These are phyloP conservation scores for Hypholoma sublateritium DNA, from an alignment of 768 basidiomycete species.

Conservation along the genomic window DNA sequence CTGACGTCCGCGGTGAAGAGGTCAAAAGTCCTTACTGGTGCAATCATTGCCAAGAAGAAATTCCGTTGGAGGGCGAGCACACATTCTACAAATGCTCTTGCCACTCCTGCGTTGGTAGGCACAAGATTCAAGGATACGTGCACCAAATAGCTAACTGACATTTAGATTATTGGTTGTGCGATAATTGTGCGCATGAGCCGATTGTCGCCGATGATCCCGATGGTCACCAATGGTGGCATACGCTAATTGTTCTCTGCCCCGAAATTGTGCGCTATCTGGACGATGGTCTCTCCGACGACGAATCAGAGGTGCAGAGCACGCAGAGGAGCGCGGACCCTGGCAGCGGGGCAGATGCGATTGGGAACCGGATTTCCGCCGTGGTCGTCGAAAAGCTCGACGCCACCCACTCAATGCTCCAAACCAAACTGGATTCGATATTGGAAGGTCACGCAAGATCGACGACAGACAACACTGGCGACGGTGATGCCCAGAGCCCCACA, in stretches of 20 bases:
- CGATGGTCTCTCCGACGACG: neutral
- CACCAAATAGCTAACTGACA: neutral
- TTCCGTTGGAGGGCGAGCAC: neutral
- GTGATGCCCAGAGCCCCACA: too few species aligned
- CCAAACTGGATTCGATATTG: neutral
- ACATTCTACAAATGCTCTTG: slow-evolving; percentile 5
- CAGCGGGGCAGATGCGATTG: too few species aligned
- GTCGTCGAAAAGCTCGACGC: neutral
- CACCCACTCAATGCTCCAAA: neutral
- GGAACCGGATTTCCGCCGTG: neutral
- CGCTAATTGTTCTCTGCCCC: slow-evolving; percentile 4
- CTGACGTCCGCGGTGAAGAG: neutral
- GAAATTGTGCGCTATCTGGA: neutral
- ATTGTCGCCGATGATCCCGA: neutral
- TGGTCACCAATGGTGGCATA: slow-evolving; percentile 13
- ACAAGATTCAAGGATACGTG: neutral
- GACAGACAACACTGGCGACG: too few species aligned
- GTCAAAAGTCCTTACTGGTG: neutral
- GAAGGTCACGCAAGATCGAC: too few species aligned
- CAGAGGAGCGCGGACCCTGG: too few species aligned
- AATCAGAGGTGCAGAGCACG: neutral
- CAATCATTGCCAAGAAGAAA: neutral
- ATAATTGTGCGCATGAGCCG: neutral
- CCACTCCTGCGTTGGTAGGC: neutral
- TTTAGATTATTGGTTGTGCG: slow-evolving; percentile 2